Conservation (phyloP, 345 rosid species). For the Garcia nutans region DNA sequence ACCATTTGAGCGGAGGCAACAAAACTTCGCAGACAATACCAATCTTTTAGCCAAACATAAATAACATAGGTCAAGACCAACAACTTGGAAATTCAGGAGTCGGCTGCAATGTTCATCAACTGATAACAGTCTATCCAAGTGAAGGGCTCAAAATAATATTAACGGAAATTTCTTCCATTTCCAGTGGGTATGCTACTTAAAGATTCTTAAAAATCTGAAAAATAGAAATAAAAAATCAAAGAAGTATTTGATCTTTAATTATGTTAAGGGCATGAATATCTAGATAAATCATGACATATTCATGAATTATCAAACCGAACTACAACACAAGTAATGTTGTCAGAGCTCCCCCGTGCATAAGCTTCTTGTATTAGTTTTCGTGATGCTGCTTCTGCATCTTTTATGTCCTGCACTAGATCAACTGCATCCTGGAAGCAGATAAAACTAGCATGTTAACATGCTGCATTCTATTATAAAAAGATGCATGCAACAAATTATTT, state of each 20-base stretch:
- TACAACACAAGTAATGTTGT: conserved; percentile 50
- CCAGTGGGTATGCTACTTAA: background rate
- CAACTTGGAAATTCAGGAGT: conserved; percentile 16
- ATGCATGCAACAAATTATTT: background rate
- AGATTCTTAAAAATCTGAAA: background rate
- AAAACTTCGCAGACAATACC: background rate
- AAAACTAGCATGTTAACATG: background rate
- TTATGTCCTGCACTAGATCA: conserved; percentile 34
- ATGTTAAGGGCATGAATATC: background rate
- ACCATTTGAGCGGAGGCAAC: background rate
- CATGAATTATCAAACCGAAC: conserved; percentile 40
- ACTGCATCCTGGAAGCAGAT: conserved; percentile 44
- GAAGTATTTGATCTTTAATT: background rate
- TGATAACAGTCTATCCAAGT: background rate
- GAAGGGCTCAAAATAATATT: background rate
- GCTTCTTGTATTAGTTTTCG: conserved; percentile 48
- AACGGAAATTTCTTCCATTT: conserved; percentile 9
- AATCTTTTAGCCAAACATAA: background rate
- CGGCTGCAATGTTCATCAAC: background rate
- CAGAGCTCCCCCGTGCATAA: conserved; percentile 45
- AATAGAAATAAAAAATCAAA: background rate
- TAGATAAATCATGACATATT: conserved; percentile 6
- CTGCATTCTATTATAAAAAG: background rate
- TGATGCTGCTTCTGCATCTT: conserved; percentile 47
- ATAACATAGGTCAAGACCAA: conserved; percentile 20